Base-by-base conservation (phyloP, 768 basidiomycete species). In the Boletus reticulatus region DNA sequence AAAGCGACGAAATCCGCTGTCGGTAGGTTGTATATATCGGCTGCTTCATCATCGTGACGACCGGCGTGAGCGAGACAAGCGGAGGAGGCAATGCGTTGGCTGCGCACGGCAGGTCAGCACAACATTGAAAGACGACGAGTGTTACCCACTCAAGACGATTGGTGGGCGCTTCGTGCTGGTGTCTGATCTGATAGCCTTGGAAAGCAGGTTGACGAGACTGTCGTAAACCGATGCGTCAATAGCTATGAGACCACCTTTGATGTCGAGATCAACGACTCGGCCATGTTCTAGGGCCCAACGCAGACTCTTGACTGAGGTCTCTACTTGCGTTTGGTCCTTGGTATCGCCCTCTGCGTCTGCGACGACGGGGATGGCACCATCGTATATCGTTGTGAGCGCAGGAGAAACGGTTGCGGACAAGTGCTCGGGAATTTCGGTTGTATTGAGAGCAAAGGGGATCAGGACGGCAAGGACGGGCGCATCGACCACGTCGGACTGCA, bases 81-180 rank as follows among this genome's bases (percentile, higher is more conserved):
- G 91, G 87, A 37, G 92, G 92, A 43, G 90, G 92, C 11, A 94
- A 78, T 41, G 90, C 71, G 67, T 90, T 92, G 50, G 87, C 92
- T 94, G 66, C 46, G 62, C 17, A 38, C 5, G 41, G 34, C 42
- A 44, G 4, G 41, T 63, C 36, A 67, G 45, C 12, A 14, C 19
- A 16, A 13, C 22, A 11, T 17, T 10, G 24, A 20, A 14, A 29
- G 27, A 41, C 17, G 19, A 56, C 41, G 48, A 37, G 20, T 4
- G 22, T 4, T 22, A 54, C 63, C 60, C 66, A 90, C 91, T 85
- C 41, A 93, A 73, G 52, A 91, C 77, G 68, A 92, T 83, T 32
- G 84, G 78, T 6, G 81, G 77, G 2, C 78, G 67, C 62, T 76
- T 72, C 48, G 74, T 41, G 53, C 24, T 31, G 50, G 57, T 5